Evolutionary conservation across 768 basidiomycete genomes (phyloP).

Genomic region (Auricularia sp.): DNA sequence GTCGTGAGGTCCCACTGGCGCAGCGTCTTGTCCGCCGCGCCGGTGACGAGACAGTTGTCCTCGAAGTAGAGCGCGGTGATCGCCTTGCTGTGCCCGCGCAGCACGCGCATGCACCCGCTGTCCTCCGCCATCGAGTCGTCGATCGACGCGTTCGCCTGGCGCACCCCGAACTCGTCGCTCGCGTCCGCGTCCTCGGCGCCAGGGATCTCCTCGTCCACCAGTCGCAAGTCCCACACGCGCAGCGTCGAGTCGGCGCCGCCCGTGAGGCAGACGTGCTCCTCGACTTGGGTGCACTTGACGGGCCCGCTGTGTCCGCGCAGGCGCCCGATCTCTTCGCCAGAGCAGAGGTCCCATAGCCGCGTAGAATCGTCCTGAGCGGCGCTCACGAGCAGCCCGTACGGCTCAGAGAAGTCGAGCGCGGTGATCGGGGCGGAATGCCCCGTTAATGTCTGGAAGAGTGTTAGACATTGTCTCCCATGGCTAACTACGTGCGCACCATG

Average conservation of each 20-base stretch:
- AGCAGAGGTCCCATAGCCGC: conserved; percentile 91
- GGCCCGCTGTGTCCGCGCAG: conserved; percentile 70
- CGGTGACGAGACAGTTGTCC: conserved; percentile 89
- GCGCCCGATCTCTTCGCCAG: conserved; percentile 77
- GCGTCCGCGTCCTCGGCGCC: conserved; percentile 26
- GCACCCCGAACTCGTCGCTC: conserved; percentile 44
- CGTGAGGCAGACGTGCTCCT: conserved; percentile 81
- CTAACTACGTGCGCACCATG: conserved; percentile 54
- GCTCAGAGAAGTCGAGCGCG: conserved; percentile 90
- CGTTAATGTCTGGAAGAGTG: conserved; percentile 53
- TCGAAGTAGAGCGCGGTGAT: conserved; percentile 95
- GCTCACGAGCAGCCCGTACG: conserved; percentile 87
- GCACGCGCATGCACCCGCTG: conserved; percentile 55
- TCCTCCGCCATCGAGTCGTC: conserved; percentile 17
- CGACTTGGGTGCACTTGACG: conserved; percentile 88
- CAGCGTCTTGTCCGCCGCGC: conserved; percentile 95
- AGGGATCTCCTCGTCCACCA: conserved; percentile 56
- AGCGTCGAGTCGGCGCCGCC: conserved; percentile 82
- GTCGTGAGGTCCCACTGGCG: conserved; percentile 97
- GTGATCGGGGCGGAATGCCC: conserved; percentile 74
- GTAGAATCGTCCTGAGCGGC: conserved; percentile 81
- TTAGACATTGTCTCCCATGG: neutral
- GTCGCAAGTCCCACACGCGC: conserved; percentile 82
- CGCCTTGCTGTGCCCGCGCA: conserved; percentile 89
- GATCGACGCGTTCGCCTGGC: conserved; percentile 50